Evolutionary conservation across 176 grass and related monocot species (phyloP).

Genomic region (Zea luxurians): DNA sequence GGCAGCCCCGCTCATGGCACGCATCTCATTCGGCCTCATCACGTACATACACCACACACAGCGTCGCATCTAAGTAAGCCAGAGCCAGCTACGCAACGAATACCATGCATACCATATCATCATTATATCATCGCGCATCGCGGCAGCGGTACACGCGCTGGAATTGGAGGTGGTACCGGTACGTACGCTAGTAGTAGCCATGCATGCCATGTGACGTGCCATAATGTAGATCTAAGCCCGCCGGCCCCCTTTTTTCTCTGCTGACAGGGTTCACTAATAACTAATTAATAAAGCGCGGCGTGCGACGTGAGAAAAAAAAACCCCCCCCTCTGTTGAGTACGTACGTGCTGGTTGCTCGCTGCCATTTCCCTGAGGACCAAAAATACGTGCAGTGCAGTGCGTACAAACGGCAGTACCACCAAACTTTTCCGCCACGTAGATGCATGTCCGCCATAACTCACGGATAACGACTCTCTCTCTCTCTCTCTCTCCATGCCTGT

Average conservation of each 20-base stretch:
- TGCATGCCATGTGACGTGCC: constrained; percentile 35
- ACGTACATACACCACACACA: background rate
- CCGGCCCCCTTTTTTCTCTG: background rate
- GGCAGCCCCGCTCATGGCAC: no score
- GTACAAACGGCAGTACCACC: no score
- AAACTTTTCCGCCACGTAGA: background rate
- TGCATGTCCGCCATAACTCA: background rate
- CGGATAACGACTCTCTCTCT: background rate
- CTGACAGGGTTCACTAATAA: constrained; percentile 11
- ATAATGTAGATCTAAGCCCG: constrained; percentile 35
- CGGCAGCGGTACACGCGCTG: no score
- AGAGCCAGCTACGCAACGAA: background rate
- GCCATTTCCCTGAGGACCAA: background rate
- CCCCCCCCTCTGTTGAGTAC: background rate
- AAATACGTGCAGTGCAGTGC: background rate
- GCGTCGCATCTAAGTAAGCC: background rate
- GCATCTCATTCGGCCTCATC: background rate
- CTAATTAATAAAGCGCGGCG: background rate
- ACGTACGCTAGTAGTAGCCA: background rate
- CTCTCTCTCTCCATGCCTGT: no score
- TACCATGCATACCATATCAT: no score
- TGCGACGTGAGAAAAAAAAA: no score
- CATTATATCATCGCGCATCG: no score
- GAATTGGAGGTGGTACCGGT: no score
- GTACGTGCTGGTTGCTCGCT: no score